phyloP scores from a whole-genome alignment of 2,329 filamentous ascomycete species.

The Neonectria coccinea region DNA sequence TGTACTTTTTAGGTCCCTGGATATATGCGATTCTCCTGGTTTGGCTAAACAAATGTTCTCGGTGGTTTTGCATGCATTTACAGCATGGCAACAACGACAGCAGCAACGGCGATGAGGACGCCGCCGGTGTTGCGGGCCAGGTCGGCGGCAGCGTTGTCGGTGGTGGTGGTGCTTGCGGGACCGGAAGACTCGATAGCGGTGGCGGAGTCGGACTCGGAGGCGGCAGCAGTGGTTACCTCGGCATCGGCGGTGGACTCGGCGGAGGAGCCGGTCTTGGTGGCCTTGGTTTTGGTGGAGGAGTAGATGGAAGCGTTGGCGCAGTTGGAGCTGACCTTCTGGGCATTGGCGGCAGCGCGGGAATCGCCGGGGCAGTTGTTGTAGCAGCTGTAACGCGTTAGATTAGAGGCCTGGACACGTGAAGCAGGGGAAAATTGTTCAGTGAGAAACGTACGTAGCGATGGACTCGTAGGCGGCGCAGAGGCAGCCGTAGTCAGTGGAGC shows the following conservation, averaged over 20 bases:
- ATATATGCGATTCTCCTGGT: constrained; percentile 28
- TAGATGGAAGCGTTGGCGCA: constrained; percentile 61
- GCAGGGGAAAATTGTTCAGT: not conserved
- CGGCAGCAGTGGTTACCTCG: constrained; percentile 31
- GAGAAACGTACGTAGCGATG: constrained; percentile 58
- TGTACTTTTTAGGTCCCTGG: constrained; percentile 31
- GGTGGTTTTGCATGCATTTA: constrained; percentile 39
- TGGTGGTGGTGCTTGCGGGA: constrained; percentile 26
- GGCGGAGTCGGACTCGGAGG: constrained; percentile 14
- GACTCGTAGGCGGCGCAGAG: constrained; percentile 58
- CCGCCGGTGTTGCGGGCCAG: constrained; percentile 50
- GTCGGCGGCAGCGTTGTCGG: constrained; percentile 46
- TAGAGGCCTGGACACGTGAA: constrained; percentile 20
- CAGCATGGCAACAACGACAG: constrained; percentile 53
- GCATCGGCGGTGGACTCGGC: constrained; percentile 37
- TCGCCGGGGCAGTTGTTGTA: constrained; percentile 69
- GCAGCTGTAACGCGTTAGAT: constrained; percentile 53
- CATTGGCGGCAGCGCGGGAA: constrained; percentile 50
- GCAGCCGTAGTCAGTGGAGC: constrained; percentile 58
- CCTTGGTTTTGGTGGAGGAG: constrained; percentile 45
- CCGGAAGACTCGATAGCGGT: not conserved
- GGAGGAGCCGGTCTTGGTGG: constrained; percentile 34
- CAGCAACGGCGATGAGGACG: constrained; percentile 53
- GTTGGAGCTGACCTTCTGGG: constrained; percentile 55
- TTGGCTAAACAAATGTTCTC: constrained; percentile 10